Conservation (phyloP, 2,329 filamentous ascomycete genomes). For the Trichoderma harzianum region DNA sequence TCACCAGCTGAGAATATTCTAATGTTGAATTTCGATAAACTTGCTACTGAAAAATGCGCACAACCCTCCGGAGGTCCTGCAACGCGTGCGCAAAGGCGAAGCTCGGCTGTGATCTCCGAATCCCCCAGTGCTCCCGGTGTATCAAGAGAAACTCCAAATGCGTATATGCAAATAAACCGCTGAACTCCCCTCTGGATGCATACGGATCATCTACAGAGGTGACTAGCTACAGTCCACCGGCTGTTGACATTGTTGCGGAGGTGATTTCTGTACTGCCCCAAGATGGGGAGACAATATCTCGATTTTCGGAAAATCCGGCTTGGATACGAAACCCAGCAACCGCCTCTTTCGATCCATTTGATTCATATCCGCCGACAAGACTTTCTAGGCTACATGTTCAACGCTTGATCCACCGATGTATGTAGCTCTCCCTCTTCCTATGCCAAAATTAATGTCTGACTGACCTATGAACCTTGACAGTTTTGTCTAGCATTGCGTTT, state of each 20-base stretch:
- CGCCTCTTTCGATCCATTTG: constrained; percentile 6
- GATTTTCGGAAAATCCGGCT: constrained; percentile 1
- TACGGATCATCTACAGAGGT: neutral
- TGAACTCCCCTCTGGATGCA: neutral
- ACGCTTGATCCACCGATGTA: constrained; percentile 5
- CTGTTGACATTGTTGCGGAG: neutral
- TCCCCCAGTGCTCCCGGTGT: constrained; percentile 11
- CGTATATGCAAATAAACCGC: constrained; percentile 1
- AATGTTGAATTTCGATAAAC: neutral
- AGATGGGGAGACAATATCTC: neutral
- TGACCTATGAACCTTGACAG: neutral
- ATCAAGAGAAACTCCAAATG: constrained; percentile 6
- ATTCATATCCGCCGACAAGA: constrained; percentile 9
- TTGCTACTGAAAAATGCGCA: neutral
- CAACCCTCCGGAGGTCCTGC: constrained; percentile 13
- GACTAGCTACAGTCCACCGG: neutral
- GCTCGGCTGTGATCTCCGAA: constrained; percentile 9
- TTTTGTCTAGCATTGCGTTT: constrained; percentile 4
- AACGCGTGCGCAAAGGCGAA: constrained; percentile 13
- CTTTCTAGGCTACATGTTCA: constrained; percentile 4
- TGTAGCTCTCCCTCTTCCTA: neutral
- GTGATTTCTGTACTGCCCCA: neutral
- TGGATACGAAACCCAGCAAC: constrained; percentile 9
- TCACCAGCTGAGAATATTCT: no score
- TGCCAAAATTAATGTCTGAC: no score